A percentile compares a stretch with the other conserved stretches of the same genome.
phyloP scores from a whole-genome alignment of 129 eudicot genomes.

The Saussurea involucrata region DNA sequence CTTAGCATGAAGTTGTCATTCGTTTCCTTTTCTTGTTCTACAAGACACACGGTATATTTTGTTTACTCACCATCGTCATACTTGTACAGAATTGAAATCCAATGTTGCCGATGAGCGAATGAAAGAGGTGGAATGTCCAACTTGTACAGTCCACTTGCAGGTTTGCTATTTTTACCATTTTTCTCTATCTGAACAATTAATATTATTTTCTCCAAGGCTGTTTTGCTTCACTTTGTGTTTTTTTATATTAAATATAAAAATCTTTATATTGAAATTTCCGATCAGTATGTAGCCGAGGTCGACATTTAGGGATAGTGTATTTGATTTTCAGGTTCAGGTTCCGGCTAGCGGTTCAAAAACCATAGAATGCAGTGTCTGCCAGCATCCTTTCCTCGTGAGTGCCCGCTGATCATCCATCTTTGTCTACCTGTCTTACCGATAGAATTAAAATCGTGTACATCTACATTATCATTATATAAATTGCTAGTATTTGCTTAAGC shows the following conservation, averaged over 20 bases:
- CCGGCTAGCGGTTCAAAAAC: slow-evolving; percentile 73
- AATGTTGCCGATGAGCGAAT: slow-evolving; percentile 34
- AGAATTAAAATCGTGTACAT: not conserved
- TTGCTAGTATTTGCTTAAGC: not conserved
- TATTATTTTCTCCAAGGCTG: not conserved
- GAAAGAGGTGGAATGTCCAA: slow-evolving; percentile 90
- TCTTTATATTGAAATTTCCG: not conserved
- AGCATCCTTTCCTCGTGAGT: slow-evolving; percentile 71
- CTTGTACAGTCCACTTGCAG: slow-evolving; percentile 93
- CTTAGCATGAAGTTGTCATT: not conserved
- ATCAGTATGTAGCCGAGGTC: not conserved
- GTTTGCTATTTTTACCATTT: slow-evolving; percentile 21
- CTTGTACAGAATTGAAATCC: slow-evolving; percentile 39
- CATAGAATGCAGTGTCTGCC: slow-evolving; percentile 81
- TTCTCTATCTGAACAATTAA: not conserved
- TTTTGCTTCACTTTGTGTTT: not conserved
- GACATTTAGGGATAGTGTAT: not conserved
- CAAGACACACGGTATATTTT: not conserved
- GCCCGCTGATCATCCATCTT: slow-evolving; percentile 33
- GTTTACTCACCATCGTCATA: slow-evolving; percentile 2
- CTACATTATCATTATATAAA: not conserved
- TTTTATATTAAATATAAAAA: not conserved
- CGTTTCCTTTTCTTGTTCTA: not conserved
- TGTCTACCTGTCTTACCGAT: not conserved
- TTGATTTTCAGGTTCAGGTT: slow-evolving; percentile 56